Conservation (phyloP, 2,329 filamentous ascomycete genomes). For the Botrytis deweyae region DNA sequence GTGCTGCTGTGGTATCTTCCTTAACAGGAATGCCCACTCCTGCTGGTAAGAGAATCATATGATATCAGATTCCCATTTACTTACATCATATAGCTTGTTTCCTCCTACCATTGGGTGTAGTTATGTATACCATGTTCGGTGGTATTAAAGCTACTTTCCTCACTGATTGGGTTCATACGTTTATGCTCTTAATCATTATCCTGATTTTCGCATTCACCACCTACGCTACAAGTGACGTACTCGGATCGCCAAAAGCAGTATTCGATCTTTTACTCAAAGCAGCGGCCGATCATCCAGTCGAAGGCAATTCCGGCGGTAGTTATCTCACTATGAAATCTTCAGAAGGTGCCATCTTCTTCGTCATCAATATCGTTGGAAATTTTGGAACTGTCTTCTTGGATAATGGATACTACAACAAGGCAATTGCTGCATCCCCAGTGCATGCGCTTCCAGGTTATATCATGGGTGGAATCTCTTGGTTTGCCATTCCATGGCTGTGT, state of each 20-base stretch:
- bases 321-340: slow-evolving; percentile 84
- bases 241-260: slow-evolving; percentile 74
- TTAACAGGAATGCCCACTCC: slow-evolving; percentile 74
- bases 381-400: slow-evolving; percentile 79
- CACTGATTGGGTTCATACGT: slow-evolving; percentile 70
- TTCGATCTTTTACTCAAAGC: slow-evolving; percentile 76
- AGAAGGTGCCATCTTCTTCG: slow-evolving; percentile 84
- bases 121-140: slow-evolving; percentile 73
- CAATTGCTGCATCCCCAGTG: slow-evolving; percentile 82
- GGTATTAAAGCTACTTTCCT: slow-evolving; percentile 87
- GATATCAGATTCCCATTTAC: background rate
- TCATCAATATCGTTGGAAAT: slow-evolving; percentile 86
- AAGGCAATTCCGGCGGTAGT: slow-evolving; percentile 75
- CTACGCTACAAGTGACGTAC: slow-evolving; percentile 68
- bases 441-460: slow-evolving; percentile 87
- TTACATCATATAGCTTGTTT: slow-evolving; percentile 57
- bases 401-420: slow-evolving; percentile 91
- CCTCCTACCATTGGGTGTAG: slow-evolving; percentile 75
- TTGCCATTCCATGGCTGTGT: slow-evolving; percentile 86
- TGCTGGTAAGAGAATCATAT: slow-evolving; percentile 48
- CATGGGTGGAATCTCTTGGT: slow-evolving; percentile 78
- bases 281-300: slow-evolving; percentile 67
- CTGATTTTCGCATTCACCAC: slow-evolving; percentile 81
- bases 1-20: slow-evolving; percentile 69
- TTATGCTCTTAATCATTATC: slow-evolving; percentile 82